phyloP scores from a whole-genome alignment of 2,329 filamentous ascomycete species.

The Talaromyces sp. region DNA sequence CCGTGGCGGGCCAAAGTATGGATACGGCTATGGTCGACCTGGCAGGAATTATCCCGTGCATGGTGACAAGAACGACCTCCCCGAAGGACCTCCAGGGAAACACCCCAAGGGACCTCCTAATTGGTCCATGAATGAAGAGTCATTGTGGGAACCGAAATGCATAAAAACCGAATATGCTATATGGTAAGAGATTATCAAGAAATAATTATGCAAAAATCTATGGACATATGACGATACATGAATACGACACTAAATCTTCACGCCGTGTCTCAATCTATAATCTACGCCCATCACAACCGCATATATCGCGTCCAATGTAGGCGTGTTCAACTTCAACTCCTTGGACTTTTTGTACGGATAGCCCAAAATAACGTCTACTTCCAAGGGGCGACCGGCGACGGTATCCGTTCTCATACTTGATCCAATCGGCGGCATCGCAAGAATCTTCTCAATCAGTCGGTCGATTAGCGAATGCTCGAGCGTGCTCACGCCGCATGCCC shows the following conservation, averaged over 20 bases:
- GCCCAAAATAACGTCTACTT: constrained; percentile 48
- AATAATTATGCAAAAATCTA: neutral
- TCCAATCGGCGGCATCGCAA: constrained; percentile 38
- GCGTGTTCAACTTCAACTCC: constrained; percentile 16
- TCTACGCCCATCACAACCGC: constrained; percentile 16
- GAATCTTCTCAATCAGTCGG: constrained; percentile 37
- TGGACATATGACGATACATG: neutral
- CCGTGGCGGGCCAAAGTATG: neutral
- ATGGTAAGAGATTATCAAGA: neutral
- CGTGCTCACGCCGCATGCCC: constrained; percentile 34
- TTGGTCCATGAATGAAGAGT: constrained; percentile 22
- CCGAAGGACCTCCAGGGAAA: neutral
- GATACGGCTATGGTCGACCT: neutral
- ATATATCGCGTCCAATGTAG: constrained; percentile 17
- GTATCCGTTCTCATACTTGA: constrained; percentile 48
- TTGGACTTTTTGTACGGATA: constrained; percentile 18
- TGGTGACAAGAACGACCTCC: neutral
- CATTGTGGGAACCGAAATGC: constrained; percentile 29
- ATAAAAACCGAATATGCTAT: constrained; percentile 18
- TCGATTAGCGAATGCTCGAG: constrained; percentile 38
- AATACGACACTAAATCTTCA: neutral
- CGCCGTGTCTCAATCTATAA: constrained; percentile 11
- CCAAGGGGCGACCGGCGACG: constrained; percentile 41
- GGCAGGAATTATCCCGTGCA: neutral
- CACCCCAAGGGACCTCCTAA: neutral